Evolutionary conservation across 805 yeast species (phyloP), one percentile per base, ranked within the genome.

Genomic region (Kregervanrija delftensis): DNA sequence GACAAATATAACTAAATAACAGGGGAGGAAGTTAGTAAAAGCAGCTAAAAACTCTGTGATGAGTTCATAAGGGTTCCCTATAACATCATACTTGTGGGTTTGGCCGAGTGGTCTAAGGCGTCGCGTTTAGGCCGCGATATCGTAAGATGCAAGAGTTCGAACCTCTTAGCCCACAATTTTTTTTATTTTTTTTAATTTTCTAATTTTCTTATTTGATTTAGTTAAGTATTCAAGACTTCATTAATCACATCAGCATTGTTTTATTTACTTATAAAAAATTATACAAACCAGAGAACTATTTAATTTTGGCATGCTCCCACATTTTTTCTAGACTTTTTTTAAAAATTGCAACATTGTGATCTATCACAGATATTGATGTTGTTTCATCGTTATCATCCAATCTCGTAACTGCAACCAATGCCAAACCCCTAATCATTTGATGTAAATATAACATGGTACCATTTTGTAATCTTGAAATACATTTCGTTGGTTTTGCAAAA

Each of bases 351-450:
- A 91, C 88, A 61, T 91, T 91, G 61, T 87, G 90, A 63, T 93
- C 97, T 10, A 91, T 83, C 33, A 91, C 76, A 0, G 96, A 70
- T 33, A 76, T 56, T 8, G 76, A 64, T 39, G 67, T 70, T 33
- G 71, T 69, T 51, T 76, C 76, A 36, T 69, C 63, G 48, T 69
- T 73, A 15, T 63, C 77, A 42, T 83, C 91, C 30, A 79, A 74
- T 46, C 96, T 75, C 11, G 88, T 81, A 45, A 90, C 71, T 1
- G 96, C 95, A 35, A 91, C 96, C 47, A 93, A 69, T 3, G 97
- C 96, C 50, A 91, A 69, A 1, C 96, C 96, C 50, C 95, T 77
- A 43, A 91, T 84, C 96, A 93, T 88, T 58, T 88, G 95, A 50
- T 86, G 83, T 58, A 93, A 70, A 54, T 89, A 88, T 33, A 91